These are phyloP conservation scores for Luffa acutangula DNA, from an alignment of 306 rosid genomes.

Conservation along the genomic window DNA sequence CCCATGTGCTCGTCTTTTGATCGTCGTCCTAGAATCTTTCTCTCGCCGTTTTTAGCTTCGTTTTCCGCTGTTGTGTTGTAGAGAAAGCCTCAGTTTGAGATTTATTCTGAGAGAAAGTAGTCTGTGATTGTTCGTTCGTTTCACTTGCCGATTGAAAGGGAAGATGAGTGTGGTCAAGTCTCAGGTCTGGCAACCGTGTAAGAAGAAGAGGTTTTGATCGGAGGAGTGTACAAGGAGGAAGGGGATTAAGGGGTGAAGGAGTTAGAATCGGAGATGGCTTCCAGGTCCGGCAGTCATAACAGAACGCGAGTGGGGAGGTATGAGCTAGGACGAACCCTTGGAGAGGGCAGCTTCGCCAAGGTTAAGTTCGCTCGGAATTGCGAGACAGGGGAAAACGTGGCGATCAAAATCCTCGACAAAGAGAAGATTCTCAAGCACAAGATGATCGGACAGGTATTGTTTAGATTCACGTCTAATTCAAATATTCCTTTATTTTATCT, in stretches of 20 bases:
- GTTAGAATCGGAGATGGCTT: conserved; percentile 22
- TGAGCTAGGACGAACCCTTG: conserved; percentile 78
- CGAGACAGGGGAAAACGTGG: conserved; percentile 48
- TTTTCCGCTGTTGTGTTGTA: not conserved
- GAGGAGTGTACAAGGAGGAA: not conserved
- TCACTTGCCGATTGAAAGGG: not conserved
- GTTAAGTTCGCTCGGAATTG: conserved; percentile 70
- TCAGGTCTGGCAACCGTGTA: conserved; percentile 90
- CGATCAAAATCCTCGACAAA: conserved; percentile 76
- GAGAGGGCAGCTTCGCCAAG: conserved; percentile 91
- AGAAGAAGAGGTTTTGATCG: conserved; percentile 71
- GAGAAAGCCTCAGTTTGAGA: not conserved
- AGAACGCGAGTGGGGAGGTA: conserved; percentile 67
- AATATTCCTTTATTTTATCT: not conserved
- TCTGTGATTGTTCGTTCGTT: not conserved
- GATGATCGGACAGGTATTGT: conserved; percentile 70
- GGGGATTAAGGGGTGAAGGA: not conserved
- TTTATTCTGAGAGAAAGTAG: not conserved
- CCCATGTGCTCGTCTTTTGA: not conserved
- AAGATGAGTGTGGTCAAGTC: conserved; percentile 65
- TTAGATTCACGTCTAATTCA: not conserved
- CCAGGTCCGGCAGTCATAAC: conserved; percentile 22
- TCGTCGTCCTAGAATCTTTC: not conserved
- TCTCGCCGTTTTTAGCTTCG: not conserved
- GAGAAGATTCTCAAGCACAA: conserved; percentile 83